A percentile compares a stretch with the other conserved stretches of the same genome.
phyloP scores from a whole-genome alignment of 225 moss, liverwort and hornwort species.

The Bryum argenteum region DNA sequence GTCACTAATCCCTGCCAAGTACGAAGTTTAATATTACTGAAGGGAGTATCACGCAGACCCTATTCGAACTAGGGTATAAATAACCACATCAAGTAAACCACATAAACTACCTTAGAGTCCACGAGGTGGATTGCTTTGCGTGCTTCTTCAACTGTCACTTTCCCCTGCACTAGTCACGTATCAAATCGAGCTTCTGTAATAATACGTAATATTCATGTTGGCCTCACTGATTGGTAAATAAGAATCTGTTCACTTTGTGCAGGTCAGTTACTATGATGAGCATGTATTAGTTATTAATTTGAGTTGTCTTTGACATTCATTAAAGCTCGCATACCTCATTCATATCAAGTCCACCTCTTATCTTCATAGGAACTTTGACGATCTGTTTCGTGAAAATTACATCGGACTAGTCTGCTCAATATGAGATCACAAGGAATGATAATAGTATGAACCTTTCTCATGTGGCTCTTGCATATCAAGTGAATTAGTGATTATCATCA shows the following conservation, averaged over 20 bases:
- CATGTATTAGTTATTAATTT: constrained; percentile 4
- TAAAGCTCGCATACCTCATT: constrained; percentile 37
- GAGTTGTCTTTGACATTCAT: constrained; percentile 8
- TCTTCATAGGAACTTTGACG: constrained; percentile 41
- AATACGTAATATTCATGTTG: too few species aligned
- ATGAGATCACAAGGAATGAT: background rate
- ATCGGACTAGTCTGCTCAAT: constrained; percentile 29
- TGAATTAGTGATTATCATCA: constrained; percentile 10
- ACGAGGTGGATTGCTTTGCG: constrained; percentile 76
- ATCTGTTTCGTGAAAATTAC: constrained; percentile 34
- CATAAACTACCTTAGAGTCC: constrained; percentile 71
- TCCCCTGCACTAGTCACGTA: constrained; percentile 50
- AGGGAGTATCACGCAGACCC: constrained; percentile 4
- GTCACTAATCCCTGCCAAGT: constrained; percentile 72
- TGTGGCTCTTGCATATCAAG: background rate
- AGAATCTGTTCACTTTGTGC: background rate
- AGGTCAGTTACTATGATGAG: constrained; percentile 10
- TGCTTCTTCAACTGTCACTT: constrained; percentile 65
- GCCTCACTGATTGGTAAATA: too few species aligned
- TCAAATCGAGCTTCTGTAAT: constrained; percentile 24
- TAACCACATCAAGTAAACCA: constrained; percentile 16
- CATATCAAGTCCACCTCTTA: constrained; percentile 36
- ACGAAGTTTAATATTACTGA: constrained; percentile 8
- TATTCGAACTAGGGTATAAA: background rate
- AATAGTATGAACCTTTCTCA: background rate